Evolutionary conservation across 2,329 filamentous ascomycete genomes (phyloP).

Genomic region (Fusarium torreyae): DNA sequence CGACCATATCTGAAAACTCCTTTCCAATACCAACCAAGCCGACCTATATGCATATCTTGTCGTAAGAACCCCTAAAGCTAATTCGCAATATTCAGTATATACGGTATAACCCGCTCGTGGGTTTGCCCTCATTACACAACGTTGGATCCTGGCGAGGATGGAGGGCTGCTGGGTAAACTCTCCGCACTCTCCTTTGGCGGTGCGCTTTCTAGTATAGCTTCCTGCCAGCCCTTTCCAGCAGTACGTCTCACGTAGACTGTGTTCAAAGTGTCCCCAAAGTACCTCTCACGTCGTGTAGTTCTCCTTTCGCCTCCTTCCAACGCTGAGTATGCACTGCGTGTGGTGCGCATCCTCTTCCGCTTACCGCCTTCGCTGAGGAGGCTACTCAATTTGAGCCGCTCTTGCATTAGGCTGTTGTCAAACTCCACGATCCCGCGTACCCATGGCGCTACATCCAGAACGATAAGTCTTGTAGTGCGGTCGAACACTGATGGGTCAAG

Average conservation of each 20-base stretch:
- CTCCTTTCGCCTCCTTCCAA: constrained; percentile 80
- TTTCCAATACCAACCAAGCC: constrained; percentile 6
- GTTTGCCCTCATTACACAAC: constrained; percentile 15
- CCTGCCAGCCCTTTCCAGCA: constrained; percentile 62
- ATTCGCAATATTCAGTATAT: constrained; percentile 16
- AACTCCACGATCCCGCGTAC: constrained; percentile 87
- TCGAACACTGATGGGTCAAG: constrained; percentile 84
- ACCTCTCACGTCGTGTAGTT: constrained; percentile 77
- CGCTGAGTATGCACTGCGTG: constrained; percentile 81
- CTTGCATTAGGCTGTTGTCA: constrained; percentile 79
- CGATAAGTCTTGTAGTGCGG: constrained; percentile 75
- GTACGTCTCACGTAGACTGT: constrained; percentile 76
- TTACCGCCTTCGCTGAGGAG: constrained; percentile 72
- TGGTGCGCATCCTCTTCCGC: constrained; percentile 74
- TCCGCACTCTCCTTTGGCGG: constrained; percentile 33
- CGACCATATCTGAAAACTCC: constrained; percentile 26
- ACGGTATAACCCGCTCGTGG: constrained; percentile 12
- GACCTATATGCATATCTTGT: constrained; percentile 15
- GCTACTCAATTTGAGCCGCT: constrained; percentile 74
- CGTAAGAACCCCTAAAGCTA: constrained; percentile 9
- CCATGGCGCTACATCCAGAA: constrained; percentile 87
- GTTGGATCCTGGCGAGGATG: constrained; percentile 33
- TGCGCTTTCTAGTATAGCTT: constrained; percentile 40
- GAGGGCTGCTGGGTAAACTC: constrained; percentile 33
- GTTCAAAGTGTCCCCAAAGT: constrained; percentile 77